Evolutionary conservation across 2,329 filamentous ascomycete genomes (phyloP).

Genomic region (Metarhizium humberi): DNA sequence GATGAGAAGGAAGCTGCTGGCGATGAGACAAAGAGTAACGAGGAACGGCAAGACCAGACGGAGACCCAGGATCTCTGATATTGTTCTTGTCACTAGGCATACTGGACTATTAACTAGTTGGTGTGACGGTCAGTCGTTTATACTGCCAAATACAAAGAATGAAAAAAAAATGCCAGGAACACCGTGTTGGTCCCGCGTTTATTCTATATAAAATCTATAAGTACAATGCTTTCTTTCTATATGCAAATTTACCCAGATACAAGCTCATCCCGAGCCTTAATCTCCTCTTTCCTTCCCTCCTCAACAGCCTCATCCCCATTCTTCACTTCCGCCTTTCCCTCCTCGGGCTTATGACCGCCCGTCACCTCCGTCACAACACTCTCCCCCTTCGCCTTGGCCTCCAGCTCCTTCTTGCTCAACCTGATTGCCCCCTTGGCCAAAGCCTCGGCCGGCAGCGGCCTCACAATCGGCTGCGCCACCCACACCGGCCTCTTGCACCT

Average conservation of each 20-base stretch:
- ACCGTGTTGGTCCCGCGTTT: neutral
- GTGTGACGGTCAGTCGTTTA: neutral
- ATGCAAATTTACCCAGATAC: neutral
- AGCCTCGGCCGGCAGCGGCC: conserved; percentile 82
- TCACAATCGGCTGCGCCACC: conserved; percentile 79
- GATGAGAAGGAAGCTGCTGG: neutral
- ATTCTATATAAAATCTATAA: neutral
- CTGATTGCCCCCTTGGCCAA: conserved; percentile 69
- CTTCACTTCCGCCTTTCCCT: conserved; percentile 27
- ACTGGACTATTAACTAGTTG: neutral
- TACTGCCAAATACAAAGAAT: neutral
- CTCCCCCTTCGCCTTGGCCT: conserved; percentile 8
- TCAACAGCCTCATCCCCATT: conserved; percentile 23
- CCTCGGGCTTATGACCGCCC: neutral
- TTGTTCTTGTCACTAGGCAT: no score
- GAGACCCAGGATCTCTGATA: no score
- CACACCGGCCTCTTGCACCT: conserved; percentile 78
- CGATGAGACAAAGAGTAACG: neutral
- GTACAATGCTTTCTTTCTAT: neutral
- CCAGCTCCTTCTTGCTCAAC: conserved; percentile 58
- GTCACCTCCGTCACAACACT: conserved; percentile 8
- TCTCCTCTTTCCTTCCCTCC: conserved; percentile 16
- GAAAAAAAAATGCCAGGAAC: neutral
- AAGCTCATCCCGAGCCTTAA: neutral
- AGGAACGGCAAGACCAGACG: neutral